Conservation (phyloP, 805 yeast species). For the Torulaspora microellipsoides region DNA sequence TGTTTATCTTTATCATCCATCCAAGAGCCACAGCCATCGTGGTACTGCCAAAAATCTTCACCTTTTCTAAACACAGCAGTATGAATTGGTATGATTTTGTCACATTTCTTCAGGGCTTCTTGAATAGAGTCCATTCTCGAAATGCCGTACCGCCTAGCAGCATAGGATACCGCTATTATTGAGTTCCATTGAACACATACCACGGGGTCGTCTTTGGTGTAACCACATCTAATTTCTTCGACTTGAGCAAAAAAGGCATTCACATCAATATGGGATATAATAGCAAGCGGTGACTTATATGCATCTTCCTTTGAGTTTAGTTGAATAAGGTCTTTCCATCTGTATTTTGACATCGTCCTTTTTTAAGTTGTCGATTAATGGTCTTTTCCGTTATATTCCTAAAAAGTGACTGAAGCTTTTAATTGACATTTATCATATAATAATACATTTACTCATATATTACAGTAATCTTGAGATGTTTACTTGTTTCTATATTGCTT, state of each 20-base stretch:
- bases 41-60: conserved; percentile 76
- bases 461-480: no score
- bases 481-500: no score
- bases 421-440: no score
- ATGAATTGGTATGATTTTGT: conserved; percentile 71
- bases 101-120: conserved; percentile 72
- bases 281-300: conserved; percentile 64
- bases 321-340: conserved; percentile 45
- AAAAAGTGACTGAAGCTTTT: no score
- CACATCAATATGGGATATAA: conserved; percentile 80
- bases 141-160: conserved; percentile 83
- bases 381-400: no score
- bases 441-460: no score
- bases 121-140: conserved; percentile 68
- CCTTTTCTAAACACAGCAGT: conserved; percentile 93
- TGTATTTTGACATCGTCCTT: conserved; percentile 40
- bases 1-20: conserved; percentile 41
- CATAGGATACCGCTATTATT: conserved; percentile 83
- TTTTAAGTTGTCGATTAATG: no score
- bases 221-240: conserved; percentile 70
- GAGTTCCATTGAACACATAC: conserved; percentile 94
- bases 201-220: conserved; percentile 68
- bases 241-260: conserved; percentile 97
- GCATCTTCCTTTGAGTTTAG: conserved; percentile 46
- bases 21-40: conserved; percentile 37